phyloP scores from a whole-genome alignment of 225 moss, liverwort and hornwort species.

The Climacium dendroides region DNA sequence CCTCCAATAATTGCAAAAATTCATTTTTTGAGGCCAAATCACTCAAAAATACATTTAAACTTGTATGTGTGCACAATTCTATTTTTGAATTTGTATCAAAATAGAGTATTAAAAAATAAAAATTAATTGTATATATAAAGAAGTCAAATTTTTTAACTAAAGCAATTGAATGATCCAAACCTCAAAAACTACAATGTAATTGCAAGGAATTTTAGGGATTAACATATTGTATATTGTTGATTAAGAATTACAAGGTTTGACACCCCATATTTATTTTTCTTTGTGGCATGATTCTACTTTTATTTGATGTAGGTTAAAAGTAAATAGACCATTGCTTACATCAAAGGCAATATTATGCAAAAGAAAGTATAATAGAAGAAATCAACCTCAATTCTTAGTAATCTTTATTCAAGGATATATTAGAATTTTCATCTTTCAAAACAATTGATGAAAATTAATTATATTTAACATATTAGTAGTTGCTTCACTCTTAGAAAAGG shows the following conservation, averaged over 20 bases:
- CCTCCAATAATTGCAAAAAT: neutral
- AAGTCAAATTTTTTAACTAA: neutral
- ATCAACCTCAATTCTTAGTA: neutral
- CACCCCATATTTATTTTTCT: neutral
- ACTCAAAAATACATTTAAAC: neutral
- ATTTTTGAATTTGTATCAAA: neutral
- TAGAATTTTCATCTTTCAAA: neutral
- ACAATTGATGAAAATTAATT: neutral
- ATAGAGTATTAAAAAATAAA: neutral
- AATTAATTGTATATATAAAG: rapidly evolving
- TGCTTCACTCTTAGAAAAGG: rapidly evolving
- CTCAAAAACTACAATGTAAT: neutral
- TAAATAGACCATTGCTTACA: no score
- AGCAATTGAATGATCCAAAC: neutral
- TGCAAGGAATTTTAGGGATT: neutral
- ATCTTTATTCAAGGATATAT: neutral
- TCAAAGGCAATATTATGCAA: neutral
- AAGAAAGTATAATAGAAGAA: neutral
- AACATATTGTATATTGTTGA: neutral
- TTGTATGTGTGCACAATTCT: rapidly evolving
- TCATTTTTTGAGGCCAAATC: neutral
- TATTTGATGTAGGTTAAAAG: neutral
- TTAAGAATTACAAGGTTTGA: neutral
- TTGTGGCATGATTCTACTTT: neutral
- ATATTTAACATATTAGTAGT: neutral